Evolutionary conservation across 2,329 filamentous ascomycete species (phyloP).

Genomic region (Pseudocercospora ulei): DNA sequence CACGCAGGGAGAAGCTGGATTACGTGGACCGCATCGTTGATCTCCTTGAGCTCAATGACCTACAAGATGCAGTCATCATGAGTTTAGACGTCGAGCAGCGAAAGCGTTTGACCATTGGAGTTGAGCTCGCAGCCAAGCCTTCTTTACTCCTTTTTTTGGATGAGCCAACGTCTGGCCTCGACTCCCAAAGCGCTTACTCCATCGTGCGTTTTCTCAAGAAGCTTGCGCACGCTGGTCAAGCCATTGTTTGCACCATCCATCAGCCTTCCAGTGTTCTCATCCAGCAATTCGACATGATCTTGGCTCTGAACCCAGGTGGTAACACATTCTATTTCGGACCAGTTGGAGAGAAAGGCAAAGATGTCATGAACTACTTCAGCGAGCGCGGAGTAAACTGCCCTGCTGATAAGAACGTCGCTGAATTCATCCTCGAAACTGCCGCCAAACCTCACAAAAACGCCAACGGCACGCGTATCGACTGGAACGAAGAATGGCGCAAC

Average conservation of each 20-base stretch:
- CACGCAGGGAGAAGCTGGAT: constrained; percentile 52
- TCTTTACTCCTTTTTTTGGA: constrained; percentile 60
- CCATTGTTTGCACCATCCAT: constrained; percentile 65
- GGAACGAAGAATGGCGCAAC: constrained; percentile 64
- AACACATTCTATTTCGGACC: constrained; percentile 66
- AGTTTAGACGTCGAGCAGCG: constrained; percentile 59
- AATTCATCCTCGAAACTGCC: constrained; percentile 57
- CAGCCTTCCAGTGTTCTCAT: constrained; percentile 61
- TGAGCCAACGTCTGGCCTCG: constrained; percentile 61
- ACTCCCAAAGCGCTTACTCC: constrained; percentile 58
- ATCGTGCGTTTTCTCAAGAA: constrained; percentile 62
- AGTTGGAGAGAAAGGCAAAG: constrained; percentile 56
- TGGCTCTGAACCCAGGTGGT: constrained; percentile 58
- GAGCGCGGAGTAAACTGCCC: constrained; percentile 57
- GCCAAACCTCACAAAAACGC: constrained; percentile 47
- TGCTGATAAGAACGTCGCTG: constrained; percentile 55
- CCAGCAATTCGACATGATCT: constrained; percentile 63
- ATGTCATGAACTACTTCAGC: constrained; percentile 59
- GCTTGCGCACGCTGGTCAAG: constrained; percentile 55
- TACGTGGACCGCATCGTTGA: constrained; percentile 59
- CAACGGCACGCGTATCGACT: constrained; percentile 53
- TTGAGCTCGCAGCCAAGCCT: constrained; percentile 61
- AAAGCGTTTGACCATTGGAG: constrained; percentile 63
- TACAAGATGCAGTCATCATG: constrained; percentile 57
- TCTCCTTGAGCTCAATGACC: constrained; percentile 54